Evolutionary conservation across 352 stramenopile genomes (phyloP).

Genomic region (Globisporangium cylindrosporum): DNA sequence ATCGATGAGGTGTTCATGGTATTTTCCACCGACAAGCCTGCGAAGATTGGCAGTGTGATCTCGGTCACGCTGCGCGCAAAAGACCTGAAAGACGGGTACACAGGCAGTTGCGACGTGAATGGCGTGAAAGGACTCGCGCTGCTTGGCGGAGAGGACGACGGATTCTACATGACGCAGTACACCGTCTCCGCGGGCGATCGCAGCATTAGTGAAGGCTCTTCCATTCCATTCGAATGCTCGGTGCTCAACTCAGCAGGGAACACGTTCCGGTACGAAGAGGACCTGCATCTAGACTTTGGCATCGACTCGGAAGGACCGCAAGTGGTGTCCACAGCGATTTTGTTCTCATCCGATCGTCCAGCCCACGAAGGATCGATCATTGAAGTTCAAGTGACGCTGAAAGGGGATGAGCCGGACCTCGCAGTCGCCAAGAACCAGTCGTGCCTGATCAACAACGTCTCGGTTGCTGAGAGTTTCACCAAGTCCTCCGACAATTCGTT

Average conservation of each 20-base stretch:
- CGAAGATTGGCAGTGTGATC: conserved; percentile 52
- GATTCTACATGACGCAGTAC: conserved; percentile 71
- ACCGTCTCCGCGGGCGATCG: conserved; percentile 39
- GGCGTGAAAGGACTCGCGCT: conserved; percentile 37
- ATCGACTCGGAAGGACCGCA: conserved; percentile 50
- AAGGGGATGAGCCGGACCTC: conserved; percentile 39
- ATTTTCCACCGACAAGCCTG: conserved; percentile 58
- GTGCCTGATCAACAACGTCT: conserved; percentile 63
- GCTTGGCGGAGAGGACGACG: conserved; percentile 44
- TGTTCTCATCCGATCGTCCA: conserved; percentile 59
- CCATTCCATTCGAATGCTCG: conserved; percentile 41
- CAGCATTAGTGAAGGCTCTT: conserved; percentile 27
- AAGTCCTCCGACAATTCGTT: conserved; percentile 43
- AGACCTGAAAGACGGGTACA: conserved; percentile 41
- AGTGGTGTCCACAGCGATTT: conserved; percentile 38
- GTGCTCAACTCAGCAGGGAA: conserved; percentile 43
- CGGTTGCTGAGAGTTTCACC: conserved; percentile 48
- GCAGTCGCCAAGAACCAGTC: conserved; percentile 30
- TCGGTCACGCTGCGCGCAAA: conserved; percentile 47
- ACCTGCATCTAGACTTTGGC: conserved; percentile 42
- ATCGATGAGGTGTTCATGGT: conserved; percentile 55
- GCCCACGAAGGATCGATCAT: conserved; percentile 66
- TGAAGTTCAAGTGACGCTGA: conserved; percentile 50
- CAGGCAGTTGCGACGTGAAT: conserved; percentile 49
- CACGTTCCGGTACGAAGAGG: conserved; percentile 32